Base-by-base conservation (phyloP, 1,139 yeast species). In the Torulaspora globosa region DNA sequence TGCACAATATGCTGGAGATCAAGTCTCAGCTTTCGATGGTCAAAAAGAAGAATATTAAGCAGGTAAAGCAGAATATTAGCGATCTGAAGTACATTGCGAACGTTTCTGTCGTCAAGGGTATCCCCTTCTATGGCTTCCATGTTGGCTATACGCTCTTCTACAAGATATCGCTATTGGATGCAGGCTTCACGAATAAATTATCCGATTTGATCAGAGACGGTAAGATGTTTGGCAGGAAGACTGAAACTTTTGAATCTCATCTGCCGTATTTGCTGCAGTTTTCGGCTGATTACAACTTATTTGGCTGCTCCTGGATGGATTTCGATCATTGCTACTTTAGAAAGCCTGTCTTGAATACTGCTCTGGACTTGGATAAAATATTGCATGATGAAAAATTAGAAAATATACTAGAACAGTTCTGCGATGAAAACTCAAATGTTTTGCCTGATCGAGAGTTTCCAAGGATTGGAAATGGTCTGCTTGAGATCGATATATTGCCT, bases 121-220 rank as follows among this genome's bases (percentile, higher is more conserved):
- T 79, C 0, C 92, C 95, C 0, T 82, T 89, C 44, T 92, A 92
- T 62, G 97, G 97, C 0, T 89, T 76, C 61, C 80, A 79, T 55
- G 73, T 80, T 3, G 90, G 89, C 0, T 76, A 79, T 70, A 59
- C 69, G 15, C 68, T 78, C 1, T 84, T 78, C 59, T 77, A 84
- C 57, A 89, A 88, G 61, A 77, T 92, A 3, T 75, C 79, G 35
- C 62, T 88, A 16, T 63, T 84, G 9, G 80, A 82, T 46, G 95
- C 96, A 0, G 63, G 75, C 3, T 78, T 79, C 56, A 70, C 74
- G 32, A 68, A 77, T 1, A 71, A 86, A 43, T 64, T 88, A n/a
- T 71, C 84, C 0, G 81, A 78, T 46, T 59, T 88, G 26, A 62
- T 88, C 8, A 68, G 80, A 29, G 78, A 73, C 27, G 81, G 82